Base-by-base conservation (phyloP, 1,139 yeast genomes). In the Arxiozyma bovina region DNA sequence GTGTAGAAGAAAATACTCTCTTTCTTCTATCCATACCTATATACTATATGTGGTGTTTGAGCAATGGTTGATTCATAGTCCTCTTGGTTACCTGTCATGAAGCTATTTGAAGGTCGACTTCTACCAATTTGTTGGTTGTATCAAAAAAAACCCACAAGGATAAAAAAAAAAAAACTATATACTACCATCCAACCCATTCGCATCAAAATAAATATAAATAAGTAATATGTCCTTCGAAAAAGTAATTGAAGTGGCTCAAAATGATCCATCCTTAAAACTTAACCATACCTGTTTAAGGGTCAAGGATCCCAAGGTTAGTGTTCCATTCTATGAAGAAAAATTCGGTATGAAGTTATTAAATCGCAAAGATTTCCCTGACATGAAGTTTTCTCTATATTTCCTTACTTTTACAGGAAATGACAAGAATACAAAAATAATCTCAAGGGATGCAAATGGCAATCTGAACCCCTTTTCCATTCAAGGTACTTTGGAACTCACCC, bases 401-500 rank as follows among this genome's bases (percentile, higher is more conserved):
- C 71, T 93, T 60, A 85, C 82, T 6, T 77, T 81, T 61, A 21
- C 45, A 4, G n/a, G n/a, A n/a, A 70, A 73, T n/a, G 70, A 70
- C 11, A 73, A 79, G n/a, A 74, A 73, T 25, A 63, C 11, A 15
- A 34, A 34, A 34, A 34, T 34, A 34, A 34, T 72, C 55, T 67
- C 71, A 21, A 72, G 73, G 56, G 77, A 81, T 47, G 80, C 85
- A 74, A 75, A 82, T 48, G 64, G 65, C 15, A 59, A 58, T 34
- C 44, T 57, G 9, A 63, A 61, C 49, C 60, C 63, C 15, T 73
- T 73, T 55, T 82, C 78, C 48, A 78, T 89, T 58, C 80, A 80
- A 60, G 98, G 97, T 52, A 79, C 91, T 22, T 76, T 93, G 59
- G 97, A 90, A 70, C 78, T 93, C 65, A 83, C 91, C 57, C 94